A percentile compares a stretch with the other conserved stretches of the same genome.
phyloP scores from a whole-genome alignment of 2,329 filamentous ascomycete species.

The Pseudomassariella vexata region DNA sequence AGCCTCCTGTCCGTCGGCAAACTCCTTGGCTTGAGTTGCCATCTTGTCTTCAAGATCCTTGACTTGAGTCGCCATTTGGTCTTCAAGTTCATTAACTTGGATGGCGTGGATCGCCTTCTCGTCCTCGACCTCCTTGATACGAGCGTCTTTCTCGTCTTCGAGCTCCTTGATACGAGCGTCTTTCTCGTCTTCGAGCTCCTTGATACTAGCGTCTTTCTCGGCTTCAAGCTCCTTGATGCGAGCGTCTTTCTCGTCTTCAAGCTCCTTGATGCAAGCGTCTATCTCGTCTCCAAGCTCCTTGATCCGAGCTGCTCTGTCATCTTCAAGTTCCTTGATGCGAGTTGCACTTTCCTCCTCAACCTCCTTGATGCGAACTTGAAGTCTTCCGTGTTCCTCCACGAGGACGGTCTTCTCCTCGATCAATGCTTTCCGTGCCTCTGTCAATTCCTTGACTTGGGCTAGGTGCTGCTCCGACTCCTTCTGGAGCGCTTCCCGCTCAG shows the following conservation, averaged over 20 bases:
- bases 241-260: constrained; percentile 16
- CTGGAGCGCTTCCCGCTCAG: constrained; percentile 17
- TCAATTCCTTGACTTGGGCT: constrained; percentile 11
- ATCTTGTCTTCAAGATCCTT: no score
- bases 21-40: no score
- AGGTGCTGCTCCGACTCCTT: constrained; percentile 13
- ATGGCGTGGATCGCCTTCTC: no score
- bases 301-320: constrained; percentile 13
- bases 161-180: background rate
- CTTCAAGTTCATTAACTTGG: no score
- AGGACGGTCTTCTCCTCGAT: constrained; percentile 17
- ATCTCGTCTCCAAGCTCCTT: constrained; percentile 22
- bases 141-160: constrained; percentile 9
- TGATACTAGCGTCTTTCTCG: constrained; percentile 12
- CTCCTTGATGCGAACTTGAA: constrained; percentile 19
- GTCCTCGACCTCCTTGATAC: no score
- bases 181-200: constrained; percentile 1
- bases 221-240: constrained; percentile 20
- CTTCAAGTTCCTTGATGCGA: constrained; percentile 10
- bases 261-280: constrained; percentile 18
- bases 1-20: no score
- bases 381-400: constrained; percentile 20
- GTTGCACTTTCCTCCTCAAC: constrained; percentile 19
- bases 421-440: constrained; percentile 6
- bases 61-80: no score